These are phyloP conservation scores for Penicillium steckii DNA, from an alignment of 495 filamentous ascomycete species.

Conservation along the genomic window DNA sequence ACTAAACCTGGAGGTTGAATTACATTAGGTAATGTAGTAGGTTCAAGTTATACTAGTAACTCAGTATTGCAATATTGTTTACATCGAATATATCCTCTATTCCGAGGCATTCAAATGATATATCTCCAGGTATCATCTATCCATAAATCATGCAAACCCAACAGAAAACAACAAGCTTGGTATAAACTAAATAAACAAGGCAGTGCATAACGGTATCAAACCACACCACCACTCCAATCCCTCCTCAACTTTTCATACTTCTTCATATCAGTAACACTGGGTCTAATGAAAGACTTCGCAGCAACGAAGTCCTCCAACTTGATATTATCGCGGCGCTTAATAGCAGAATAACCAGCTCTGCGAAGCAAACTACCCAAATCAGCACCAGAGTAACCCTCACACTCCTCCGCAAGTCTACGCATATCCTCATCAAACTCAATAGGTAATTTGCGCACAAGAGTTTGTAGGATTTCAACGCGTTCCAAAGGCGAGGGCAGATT, in stretches of 20 bases:
- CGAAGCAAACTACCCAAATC: constrained; percentile 78
- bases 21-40: no score
- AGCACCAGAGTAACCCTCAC: constrained; percentile 86
- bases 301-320: constrained; percentile 72
- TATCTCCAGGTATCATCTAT: no score
- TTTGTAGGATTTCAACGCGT: constrained; percentile 80
- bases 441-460: constrained; percentile 67
- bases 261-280: constrained; percentile 74
- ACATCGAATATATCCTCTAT: no score
- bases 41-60: no score
- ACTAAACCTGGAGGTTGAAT: no score
- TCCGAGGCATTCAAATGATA: no score
- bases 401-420: constrained; percentile 63
- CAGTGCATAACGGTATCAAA: constrained; percentile 9
- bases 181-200: neutral
- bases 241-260: constrained; percentile 64
- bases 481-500: constrained; percentile 79
- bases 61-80: no score
- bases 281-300: constrained; percentile 68
- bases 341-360: constrained; percentile 72
- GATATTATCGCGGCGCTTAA: constrained; percentile 62
- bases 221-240: constrained; percentile 45
- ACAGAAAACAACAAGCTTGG: neutral
- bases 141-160: neutral
- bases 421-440: constrained; percentile 46